Percentiles rank a stretch among this genome's conserved stretches.
These are phyloP conservation scores for Entophlyctis luteolus DNA, from an alignment of 192 early-diverging fungal species.

Conservation along the genomic window DNA sequence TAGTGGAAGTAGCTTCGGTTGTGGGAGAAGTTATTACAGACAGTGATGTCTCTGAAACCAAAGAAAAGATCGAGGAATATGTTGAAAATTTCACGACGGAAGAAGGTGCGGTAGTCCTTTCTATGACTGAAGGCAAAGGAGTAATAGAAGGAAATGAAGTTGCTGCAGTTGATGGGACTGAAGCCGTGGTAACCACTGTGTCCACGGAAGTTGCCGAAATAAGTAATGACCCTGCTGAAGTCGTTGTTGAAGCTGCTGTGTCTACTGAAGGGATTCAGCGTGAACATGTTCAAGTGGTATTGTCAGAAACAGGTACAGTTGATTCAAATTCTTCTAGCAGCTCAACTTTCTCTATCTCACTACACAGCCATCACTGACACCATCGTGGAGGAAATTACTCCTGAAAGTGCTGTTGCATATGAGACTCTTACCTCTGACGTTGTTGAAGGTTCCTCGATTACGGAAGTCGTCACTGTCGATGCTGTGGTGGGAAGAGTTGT, in stretches of 20 bases:
- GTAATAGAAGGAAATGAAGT: background rate
- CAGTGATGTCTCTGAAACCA: too few relatives aligned
- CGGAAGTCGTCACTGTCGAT: background rate
- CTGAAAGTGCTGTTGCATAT: background rate
- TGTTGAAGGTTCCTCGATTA: background rate
- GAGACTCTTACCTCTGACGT: background rate
- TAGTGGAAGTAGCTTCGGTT: background rate
- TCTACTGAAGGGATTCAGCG: background rate
- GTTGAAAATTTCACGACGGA: background rate
- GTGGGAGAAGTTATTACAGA: too few relatives aligned
- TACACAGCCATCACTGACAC: background rate
- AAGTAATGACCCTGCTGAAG: background rate
- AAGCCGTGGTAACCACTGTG: background rate
- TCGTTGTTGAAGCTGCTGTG: background rate
- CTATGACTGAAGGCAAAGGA: background rate
- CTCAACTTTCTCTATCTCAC: too few relatives aligned
- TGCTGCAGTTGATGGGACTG: background rate
- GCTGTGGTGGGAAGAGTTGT: background rate
- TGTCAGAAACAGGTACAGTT: background rate
- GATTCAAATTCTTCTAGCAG: background rate
- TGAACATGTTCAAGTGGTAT: background rate
- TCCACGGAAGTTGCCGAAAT: background rate
- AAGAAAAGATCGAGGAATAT: background rate
- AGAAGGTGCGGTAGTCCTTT: background rate
- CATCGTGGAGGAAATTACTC: background rate